A percentile compares a stretch with the other conserved stretches of the same genome.
phyloP scores from a whole-genome alignment of 306 rosid species.

The Rosa lucieae region DNA sequence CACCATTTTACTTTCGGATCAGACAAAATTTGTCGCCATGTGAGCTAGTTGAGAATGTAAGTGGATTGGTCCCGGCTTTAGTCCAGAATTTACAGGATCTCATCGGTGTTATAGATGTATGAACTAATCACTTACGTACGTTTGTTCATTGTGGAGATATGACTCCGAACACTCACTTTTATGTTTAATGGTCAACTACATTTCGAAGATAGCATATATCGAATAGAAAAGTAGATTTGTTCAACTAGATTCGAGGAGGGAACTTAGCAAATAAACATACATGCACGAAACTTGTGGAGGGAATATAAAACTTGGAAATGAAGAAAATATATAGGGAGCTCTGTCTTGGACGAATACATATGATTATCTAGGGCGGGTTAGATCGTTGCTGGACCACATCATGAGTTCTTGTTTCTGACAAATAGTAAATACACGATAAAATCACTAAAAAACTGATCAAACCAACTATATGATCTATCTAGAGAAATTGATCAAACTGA shows the following conservation, averaged over 20 bases:
- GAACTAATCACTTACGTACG: neutral
- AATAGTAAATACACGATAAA: neutral
- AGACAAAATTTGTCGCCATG: neutral
- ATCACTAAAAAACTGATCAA: neutral
- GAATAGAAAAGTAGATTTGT: conserved; percentile 3
- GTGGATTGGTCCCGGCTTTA: too few species aligned
- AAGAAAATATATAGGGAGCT: neutral
- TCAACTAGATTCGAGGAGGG: conserved; percentile 1
- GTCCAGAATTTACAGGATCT: neutral
- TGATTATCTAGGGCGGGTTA: neutral
- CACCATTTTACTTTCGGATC: neutral
- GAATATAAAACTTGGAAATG: neutral
- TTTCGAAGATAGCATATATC: neutral
- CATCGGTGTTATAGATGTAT: neutral
- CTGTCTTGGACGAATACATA: neutral
- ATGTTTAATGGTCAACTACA: neutral
- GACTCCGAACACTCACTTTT: neutral
- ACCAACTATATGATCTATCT: neutral
- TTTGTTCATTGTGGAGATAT: neutral
- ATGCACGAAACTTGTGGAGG: neutral
- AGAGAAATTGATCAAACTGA: neutral
- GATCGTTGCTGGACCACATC: neutral
- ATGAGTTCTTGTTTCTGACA: neutral
- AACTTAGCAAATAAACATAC: neutral
- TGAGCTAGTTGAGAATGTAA: neutral